Base-by-base conservation (phyloP, 192 early-diverging fungal species). In the Irineochytrium annulatum region DNA sequence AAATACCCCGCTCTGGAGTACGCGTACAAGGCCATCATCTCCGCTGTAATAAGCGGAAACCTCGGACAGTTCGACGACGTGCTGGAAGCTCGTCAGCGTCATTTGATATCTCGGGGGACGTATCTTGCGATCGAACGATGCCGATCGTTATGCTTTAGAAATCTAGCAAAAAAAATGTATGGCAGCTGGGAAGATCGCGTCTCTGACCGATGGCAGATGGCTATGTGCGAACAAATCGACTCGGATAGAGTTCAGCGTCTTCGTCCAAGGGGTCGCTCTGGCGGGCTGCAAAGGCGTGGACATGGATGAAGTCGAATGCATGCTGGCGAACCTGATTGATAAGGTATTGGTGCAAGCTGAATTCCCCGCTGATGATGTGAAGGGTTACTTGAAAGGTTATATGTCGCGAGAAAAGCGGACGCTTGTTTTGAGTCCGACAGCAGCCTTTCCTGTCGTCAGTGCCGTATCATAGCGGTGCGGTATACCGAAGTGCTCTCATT, bases 321-420 rank as follows among this genome's bases (percentile, higher is more conserved):
- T 90, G 52, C 66, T 99, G 31, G 93, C 92, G 1, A 88, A 87
- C 56, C 86, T 95, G 87, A 89, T 99, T 39, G 84, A 83, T 67
- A 89, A 87, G 76, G 88, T 89, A n/a, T n/a, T n/a, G n/a, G n/a
- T n/a, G n/a, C n/a, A n/a, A n/a, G n/a, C n/a, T n/a, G n/a, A n/a
- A n/a, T n/a, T n/a, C n/a, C n/a, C n/a, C n/a, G n/a, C n/a, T n/a
- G n/a, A n/a, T n/a, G n/a, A n/a, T n/a, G n/a, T n/a, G n/a, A 11
- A 64, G 62, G 62, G 62, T 0, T 46, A 57, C 28, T 1, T 64
- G 35, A 64, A 64, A 44, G 62, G 62, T 4, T 64, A 64, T 45
- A 64, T 64, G 22, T 64, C 62, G 62, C 52, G 46, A 28, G 62
- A 64, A 28, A 55, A 57, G 32, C 33, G 55, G 52, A 57, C 43